Conservation (phyloP, 2,329 filamentous ascomycete species). For the Capronia epimyces region DNA sequence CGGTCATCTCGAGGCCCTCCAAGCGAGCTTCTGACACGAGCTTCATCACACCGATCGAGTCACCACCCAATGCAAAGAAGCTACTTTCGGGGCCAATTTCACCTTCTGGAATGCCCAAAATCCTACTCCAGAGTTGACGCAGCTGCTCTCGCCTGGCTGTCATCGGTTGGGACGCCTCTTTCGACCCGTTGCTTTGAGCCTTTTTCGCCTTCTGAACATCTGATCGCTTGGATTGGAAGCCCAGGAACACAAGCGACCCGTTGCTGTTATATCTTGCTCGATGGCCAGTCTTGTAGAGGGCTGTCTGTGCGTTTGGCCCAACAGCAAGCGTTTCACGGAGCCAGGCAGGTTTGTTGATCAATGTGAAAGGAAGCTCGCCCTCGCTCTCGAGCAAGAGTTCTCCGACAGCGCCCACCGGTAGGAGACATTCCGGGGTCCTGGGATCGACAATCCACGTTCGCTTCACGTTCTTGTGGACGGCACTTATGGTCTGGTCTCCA, state of each 20-base stretch:
- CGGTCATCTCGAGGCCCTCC: slow-evolving; percentile 26
- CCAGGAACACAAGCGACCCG: slow-evolving; percentile 32
- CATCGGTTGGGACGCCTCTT: neutral
- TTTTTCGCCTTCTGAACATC: slow-evolving; percentile 40
- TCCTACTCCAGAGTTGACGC: slow-evolving; percentile 46
- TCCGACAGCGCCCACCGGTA: slow-evolving; percentile 34
- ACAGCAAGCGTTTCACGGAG: slow-evolving; percentile 34
- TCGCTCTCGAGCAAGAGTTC: slow-evolving; percentile 39
- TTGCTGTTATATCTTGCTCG: slow-evolving; percentile 33
- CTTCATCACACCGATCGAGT: slow-evolving; percentile 32
- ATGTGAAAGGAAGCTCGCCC: slow-evolving; percentile 31
- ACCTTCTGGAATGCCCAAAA: slow-evolving; percentile 45
- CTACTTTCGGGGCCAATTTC: slow-evolving; percentile 27
- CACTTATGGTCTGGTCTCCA: neutral
- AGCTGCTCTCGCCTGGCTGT: slow-evolving; percentile 35
- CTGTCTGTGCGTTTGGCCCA: slow-evolving; percentile 31
- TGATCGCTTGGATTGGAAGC: slow-evolving; percentile 33
- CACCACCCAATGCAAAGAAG: slow-evolving; percentile 33
- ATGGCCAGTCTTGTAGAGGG: slow-evolving; percentile 32
- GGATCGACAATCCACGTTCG: slow-evolving; percentile 40
- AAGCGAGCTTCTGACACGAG: slow-evolving; percentile 26
- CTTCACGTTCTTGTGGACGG: neutral
- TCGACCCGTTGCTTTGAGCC: slow-evolving; percentile 32
- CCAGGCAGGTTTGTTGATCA: slow-evolving; percentile 33
- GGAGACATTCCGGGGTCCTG: slow-evolving; percentile 34